Percentiles rank a stretch among this genome's conserved stretches.
These are phyloP conservation scores for Phytophthora citricola DNA, from an alignment of 352 stramenopile species.

Conservation along the genomic window DNA sequence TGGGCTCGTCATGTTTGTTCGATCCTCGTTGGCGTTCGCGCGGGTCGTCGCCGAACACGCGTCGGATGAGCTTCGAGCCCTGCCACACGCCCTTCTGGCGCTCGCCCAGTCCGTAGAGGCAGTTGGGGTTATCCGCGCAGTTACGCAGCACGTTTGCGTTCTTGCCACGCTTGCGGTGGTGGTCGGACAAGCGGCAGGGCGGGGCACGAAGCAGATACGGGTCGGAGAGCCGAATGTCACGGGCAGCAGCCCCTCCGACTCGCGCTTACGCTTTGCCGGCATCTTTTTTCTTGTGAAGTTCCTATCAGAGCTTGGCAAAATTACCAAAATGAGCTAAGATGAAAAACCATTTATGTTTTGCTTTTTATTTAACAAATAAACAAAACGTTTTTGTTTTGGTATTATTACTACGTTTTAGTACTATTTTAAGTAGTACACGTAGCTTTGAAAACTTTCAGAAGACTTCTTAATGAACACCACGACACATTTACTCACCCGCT, in stretches of 20 bases:
- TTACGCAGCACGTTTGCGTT: constrained; percentile 49
- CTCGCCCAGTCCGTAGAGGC: constrained; percentile 85
- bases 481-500: too few species aligned
- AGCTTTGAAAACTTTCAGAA: not conserved
- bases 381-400: too few species aligned
- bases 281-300: constrained; percentile 11
- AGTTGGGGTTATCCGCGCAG: constrained; percentile 88
- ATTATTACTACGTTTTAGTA: too few species aligned
- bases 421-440: too few species aligned
- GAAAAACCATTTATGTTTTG: too few species aligned
- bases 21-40: constrained; percentile 48
- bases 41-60: constrained; percentile 73
- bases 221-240: constrained; percentile 53
- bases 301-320: too few species aligned
- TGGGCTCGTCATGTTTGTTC: not conserved
- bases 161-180: constrained; percentile 66
- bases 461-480: not conserved
- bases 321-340: too few species aligned
- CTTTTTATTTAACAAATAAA: too few species aligned
- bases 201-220: constrained; percentile 56
- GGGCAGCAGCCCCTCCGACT: constrained; percentile 18
- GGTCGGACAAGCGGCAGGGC: constrained; percentile 64
- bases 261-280: constrained; percentile 64
- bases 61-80: constrained; percentile 52
- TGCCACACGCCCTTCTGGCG: constrained; percentile 79